Evolutionary conservation across 2,329 filamentous ascomycete species (phyloP).

Genomic region (Trichoderma sp.): DNA sequence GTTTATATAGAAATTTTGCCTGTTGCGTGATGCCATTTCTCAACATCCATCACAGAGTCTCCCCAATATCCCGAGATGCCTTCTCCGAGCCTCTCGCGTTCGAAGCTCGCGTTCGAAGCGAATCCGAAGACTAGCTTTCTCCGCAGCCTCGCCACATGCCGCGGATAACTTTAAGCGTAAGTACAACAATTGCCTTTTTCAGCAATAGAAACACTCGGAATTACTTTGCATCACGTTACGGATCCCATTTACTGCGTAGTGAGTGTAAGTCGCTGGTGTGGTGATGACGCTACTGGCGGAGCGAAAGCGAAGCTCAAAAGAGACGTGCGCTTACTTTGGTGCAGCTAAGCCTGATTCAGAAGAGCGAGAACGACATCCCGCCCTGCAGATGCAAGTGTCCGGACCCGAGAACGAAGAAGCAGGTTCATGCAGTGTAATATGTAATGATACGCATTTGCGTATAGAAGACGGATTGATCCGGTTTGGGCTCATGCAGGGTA

Average conservation of each 20-base stretch:
- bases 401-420: conserved; percentile 15
- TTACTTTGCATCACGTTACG: background rate
- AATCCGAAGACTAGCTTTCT: background rate
- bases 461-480: background rate
- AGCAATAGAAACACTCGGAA: background rate
- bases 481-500: background rate
- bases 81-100: background rate
- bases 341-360: background rate
- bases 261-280: background rate
- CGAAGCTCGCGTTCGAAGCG: background rate
- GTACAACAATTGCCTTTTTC: background rate
- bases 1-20: background rate
- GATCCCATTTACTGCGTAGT: background rate
- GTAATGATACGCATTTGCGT: background rate
- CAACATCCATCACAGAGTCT: background rate
- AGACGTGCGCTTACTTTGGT: background rate
- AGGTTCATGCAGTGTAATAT: background rate
- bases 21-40: background rate
- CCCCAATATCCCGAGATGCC: background rate
- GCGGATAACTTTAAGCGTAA: background rate
- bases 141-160: background rate
- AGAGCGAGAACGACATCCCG: conserved; percentile 16
- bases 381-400: background rate
- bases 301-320: conserved; percentile 11
- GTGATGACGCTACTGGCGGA: background rate